phyloP scores from a whole-genome alignment of 345 rosid species.

The Hirschfeldia incana region DNA sequence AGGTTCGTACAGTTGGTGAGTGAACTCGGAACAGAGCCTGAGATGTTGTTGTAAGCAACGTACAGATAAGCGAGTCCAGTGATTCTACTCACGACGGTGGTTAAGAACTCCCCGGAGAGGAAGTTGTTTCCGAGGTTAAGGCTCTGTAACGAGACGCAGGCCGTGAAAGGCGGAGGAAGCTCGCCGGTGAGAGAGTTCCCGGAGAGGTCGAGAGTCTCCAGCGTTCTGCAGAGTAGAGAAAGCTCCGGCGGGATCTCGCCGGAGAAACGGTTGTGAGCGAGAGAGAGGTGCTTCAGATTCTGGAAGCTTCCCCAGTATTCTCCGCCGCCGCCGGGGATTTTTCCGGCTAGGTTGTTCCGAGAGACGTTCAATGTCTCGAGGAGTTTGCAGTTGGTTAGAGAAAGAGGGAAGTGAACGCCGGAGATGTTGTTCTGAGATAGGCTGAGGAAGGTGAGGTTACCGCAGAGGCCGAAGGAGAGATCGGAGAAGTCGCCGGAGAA shows the following conservation, averaged over 20 bases:
- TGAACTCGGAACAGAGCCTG: slow-evolving; percentile 67
- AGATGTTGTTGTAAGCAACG: slow-evolving; percentile 75
- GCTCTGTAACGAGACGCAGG: slow-evolving; percentile 58
- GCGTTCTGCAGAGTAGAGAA: slow-evolving; percentile 55
- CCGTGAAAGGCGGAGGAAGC: slow-evolving; percentile 50
- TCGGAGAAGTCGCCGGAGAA: slow-evolving; percentile 61
- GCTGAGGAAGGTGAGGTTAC: slow-evolving; percentile 55
- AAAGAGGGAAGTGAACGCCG: slow-evolving; percentile 51
- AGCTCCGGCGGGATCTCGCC: slow-evolving; percentile 77
- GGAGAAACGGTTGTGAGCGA: slow-evolving; percentile 57
- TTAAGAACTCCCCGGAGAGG: slow-evolving; percentile 74
- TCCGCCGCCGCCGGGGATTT: slow-evolving; percentile 69
- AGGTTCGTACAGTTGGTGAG: slow-evolving; percentile 61
- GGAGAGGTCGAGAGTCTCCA: slow-evolving; percentile 72
- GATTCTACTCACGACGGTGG: slow-evolving; percentile 61
- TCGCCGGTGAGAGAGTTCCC: slow-evolving; percentile 61
- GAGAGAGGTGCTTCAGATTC: slow-evolving; percentile 56
- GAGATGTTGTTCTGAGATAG: slow-evolving; percentile 64
- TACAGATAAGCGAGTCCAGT: slow-evolving; percentile 52
- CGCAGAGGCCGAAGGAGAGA: slow-evolving; percentile 62
- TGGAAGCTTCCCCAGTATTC: slow-evolving; percentile 50
- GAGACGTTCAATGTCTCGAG: slow-evolving; percentile 69
- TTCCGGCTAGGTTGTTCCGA: slow-evolving; percentile 52
- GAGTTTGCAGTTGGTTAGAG: slow-evolving; percentile 51
- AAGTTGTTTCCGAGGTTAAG: slow-evolving; percentile 70